Evolutionary conservation across 192 early-diverging fungal genomes (phyloP).

Genomic region (Phlyctochytrium planicorne): DNA sequence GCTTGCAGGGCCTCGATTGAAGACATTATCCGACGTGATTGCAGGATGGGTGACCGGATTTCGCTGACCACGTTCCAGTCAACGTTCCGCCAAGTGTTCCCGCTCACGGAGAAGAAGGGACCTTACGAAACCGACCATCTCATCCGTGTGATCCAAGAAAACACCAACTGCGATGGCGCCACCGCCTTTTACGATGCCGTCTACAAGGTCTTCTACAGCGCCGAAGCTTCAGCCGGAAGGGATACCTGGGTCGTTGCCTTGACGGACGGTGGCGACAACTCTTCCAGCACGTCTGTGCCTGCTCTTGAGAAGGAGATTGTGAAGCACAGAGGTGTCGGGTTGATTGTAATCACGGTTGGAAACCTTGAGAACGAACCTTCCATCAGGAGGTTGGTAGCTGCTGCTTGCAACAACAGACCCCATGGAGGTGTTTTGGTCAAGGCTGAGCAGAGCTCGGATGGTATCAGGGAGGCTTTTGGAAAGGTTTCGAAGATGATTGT

Average conservation of each 20-base stretch:
- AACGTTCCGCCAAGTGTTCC: not conserved
- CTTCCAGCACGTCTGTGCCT: not conserved
- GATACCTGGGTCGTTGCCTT: constrained; percentile 22
- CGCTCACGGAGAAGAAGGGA: not conserved
- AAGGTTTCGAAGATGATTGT: constrained; percentile 16
- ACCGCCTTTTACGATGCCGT: constrained; percentile 25
- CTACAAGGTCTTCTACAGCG: not conserved
- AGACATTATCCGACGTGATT: constrained; percentile 10
- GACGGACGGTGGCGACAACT: constrained; percentile 22
- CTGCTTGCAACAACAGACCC: not conserved
- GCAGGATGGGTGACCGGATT: constrained; percentile 5
- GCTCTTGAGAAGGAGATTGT: not conserved
- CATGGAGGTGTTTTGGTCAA: constrained; percentile 21
- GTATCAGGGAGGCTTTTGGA: constrained; percentile 23
- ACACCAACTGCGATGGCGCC: constrained; percentile 12
- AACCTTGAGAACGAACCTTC: not conserved
- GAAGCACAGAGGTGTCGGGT: constrained; percentile 2
- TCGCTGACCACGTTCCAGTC: constrained; percentile 16
- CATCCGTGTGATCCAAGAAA: not conserved
- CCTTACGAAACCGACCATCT: not conserved
- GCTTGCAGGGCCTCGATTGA: constrained; percentile 18
- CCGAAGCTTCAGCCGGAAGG: not conserved
- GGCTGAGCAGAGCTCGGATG: constrained; percentile 11
- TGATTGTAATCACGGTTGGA: constrained; percentile 28
- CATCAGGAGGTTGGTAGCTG: constrained; percentile 4